Conservation (phyloP, 305 asterid species). For the Solanum chacoense region DNA sequence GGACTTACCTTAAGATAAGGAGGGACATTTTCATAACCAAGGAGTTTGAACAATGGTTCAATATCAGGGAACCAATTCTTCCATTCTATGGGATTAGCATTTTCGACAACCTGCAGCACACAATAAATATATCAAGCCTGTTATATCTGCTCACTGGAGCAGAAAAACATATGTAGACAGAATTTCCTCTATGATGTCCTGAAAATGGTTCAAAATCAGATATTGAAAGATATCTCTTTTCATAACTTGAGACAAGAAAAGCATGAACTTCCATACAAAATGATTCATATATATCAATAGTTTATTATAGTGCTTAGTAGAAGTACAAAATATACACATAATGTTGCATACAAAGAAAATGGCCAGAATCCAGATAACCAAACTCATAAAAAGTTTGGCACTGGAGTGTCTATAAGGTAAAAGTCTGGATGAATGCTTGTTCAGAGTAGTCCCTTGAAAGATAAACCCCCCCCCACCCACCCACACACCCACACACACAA, state of each 20-base stretch:
- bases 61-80: conserved; percentile 95
- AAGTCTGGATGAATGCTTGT: not conserved
- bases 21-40: conserved; percentile 92
- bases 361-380: not conserved
- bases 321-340: not conserved
- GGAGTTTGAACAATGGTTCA: conserved; percentile 94
- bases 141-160: not conserved
- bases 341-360: not conserved
- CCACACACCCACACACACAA: not conserved
- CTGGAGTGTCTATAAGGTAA: not conserved
- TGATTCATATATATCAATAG: not conserved
- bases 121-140: not conserved
- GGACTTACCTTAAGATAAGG: conserved; percentile 82
- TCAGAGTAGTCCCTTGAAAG: not conserved
- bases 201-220: not conserved
- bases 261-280: not conserved
- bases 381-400: not conserved
- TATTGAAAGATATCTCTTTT: not conserved
- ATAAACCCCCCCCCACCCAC: not conserved
- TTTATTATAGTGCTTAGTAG: not conserved
- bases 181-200: not conserved
- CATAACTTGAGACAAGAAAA: not conserved
- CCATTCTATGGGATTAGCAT: conserved; percentile 70
- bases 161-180: not conserved
- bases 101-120: conserved; percentile 62